phyloP scores from a whole-genome alignment of 768 basidiomycete genomes.

The Amanita fuliginea region DNA sequence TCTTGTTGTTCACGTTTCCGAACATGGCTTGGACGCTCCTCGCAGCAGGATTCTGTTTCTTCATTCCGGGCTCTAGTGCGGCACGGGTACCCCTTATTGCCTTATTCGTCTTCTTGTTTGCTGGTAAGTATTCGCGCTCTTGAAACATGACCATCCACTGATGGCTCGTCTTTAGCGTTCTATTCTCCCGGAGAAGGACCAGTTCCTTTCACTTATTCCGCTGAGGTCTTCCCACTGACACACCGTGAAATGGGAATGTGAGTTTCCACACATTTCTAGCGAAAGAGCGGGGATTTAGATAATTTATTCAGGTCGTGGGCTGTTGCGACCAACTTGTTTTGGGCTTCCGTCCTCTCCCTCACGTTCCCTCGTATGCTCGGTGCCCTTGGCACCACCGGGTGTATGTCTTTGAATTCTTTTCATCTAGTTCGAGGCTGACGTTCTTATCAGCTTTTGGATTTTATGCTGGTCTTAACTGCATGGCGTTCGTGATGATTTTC shows the following conservation, averaged over 20 bases:
- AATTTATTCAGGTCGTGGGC: constrained; percentile 35
- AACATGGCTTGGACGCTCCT: constrained; percentile 70
- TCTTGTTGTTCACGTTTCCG: constrained; percentile 71
- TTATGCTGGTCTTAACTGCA: constrained; percentile 40
- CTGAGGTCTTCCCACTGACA: constrained; percentile 83
- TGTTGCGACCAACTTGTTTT: constrained; percentile 38
- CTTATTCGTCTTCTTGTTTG: constrained; percentile 32
- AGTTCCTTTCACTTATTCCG: constrained; percentile 85
- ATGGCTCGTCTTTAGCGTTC: constrained; percentile 13
- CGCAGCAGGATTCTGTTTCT: constrained; percentile 66
- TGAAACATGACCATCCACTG: constrained; percentile 2
- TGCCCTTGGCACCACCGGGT: constrained; percentile 30
- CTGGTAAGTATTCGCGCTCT: constrained; percentile 14
- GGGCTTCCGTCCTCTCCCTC: constrained; percentile 42
- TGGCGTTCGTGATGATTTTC: constrained; percentile 45
- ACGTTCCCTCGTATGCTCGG: constrained; percentile 49
- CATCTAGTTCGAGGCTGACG: constrained; percentile 9
- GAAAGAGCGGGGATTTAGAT: constrained; percentile 16
- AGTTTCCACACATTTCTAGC: constrained; percentile 15
- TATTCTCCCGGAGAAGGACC: constrained; percentile 86
- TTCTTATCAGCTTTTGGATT: constrained; percentile 38
- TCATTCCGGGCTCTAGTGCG: constrained; percentile 22
- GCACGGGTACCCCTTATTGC: constrained; percentile 34
- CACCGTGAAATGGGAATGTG: constrained; percentile 58
- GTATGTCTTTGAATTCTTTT: constrained; percentile 7